Conservation (phyloP, 331 rosid genomes). For the Acacia concinna region DNA sequence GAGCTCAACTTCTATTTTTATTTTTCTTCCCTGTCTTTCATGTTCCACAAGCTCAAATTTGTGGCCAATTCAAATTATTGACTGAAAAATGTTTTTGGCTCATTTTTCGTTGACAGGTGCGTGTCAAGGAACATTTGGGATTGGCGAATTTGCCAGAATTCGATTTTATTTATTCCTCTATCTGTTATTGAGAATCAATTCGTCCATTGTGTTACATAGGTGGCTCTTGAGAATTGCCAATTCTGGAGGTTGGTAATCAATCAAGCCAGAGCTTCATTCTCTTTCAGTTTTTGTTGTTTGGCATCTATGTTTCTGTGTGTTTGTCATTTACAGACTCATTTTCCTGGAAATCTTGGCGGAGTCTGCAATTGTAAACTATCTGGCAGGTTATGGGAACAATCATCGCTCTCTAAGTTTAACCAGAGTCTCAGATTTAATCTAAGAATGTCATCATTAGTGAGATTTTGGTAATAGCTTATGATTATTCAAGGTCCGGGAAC, state of each 20-base stretch:
- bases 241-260: slow-evolving; percentile 34
- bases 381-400: slow-evolving; percentile 10
- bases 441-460: slow-evolving; percentile 36
- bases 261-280: slow-evolving; percentile 20
- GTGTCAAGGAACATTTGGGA: slow-evolving; percentile 25
- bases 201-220: slow-evolving; percentile 31
- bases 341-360: slow-evolving; percentile 32
- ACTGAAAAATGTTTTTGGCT: slow-evolving; percentile 19
- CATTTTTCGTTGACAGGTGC: slow-evolving; percentile 33
- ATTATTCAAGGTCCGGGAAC: slow-evolving; percentile 30
- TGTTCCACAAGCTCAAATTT: slow-evolving; percentile 1
- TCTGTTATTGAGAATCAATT: slow-evolving; percentile 30
- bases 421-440: slow-evolving; percentile 37
- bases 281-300: slow-evolving; percentile 32
- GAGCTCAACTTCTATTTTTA: slow-evolving; percentile 26
- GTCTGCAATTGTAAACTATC: slow-evolving; percentile 33
- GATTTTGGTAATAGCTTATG: slow-evolving; percentile 39
- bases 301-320: slow-evolving; percentile 11
- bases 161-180: slow-evolving; percentile 12
- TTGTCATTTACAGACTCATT: slow-evolving; percentile 46
- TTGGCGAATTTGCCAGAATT: slow-evolving; percentile 15
- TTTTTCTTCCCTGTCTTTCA: background rate
- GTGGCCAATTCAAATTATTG: slow-evolving; percentile 12
- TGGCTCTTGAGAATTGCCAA: slow-evolving; percentile 20
- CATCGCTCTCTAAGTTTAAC: slow-evolving; percentile 11